Evolutionary conservation across 495 filamentous ascomycete species (phyloP).

Genomic region (Talaromyces proteolyticus): DNA sequence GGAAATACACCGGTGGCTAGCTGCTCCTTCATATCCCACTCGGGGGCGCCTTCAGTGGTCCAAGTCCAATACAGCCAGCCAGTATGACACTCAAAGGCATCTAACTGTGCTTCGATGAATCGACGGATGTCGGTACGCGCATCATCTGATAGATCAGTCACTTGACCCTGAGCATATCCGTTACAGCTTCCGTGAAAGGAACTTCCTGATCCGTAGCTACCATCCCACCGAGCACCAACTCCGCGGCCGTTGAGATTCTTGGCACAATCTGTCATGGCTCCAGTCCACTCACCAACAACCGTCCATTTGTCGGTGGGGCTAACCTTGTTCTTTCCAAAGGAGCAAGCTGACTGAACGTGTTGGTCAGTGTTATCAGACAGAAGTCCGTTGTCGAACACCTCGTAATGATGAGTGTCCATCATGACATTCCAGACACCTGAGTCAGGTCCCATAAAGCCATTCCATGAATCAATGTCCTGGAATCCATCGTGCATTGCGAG

Average conservation of each 20-base stretch:
- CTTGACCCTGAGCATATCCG: conserved; percentile 50
- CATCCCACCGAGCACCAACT: conserved; percentile 66
- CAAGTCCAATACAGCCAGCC: conserved; percentile 84
- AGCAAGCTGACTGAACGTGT: conserved; percentile 49
- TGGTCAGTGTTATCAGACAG: conserved; percentile 38
- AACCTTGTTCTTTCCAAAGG: conserved; percentile 38
- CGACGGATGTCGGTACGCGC: conserved; percentile 53
- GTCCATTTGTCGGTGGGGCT: conserved; percentile 60
- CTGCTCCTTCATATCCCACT: conserved; percentile 77
- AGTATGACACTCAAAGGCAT: conserved; percentile 60
- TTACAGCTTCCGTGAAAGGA: conserved; percentile 50
- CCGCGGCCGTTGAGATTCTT: conserved; percentile 65
- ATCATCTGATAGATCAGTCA: conserved; percentile 38
- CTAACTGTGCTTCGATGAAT: conserved; percentile 69
- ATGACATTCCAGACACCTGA: conserved; percentile 54
- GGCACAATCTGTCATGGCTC: conserved; percentile 69
- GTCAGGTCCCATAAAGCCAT: conserved; percentile 58
- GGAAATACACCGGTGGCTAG: conserved; percentile 56
- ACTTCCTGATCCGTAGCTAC: conserved; percentile 40
- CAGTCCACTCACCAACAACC: conserved; percentile 66
- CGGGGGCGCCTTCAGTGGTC: conserved; percentile 81
- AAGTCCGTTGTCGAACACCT: conserved; percentile 58
- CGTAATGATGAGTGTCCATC: conserved; percentile 64
- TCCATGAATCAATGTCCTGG: conserved; percentile 55
- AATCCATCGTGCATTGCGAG: conserved; percentile 69